A percentile compares a stretch with the other conserved stretches of the same genome.
Evolutionary conservation across 2,329 filamentous ascomycete genomes (phyloP).

Genomic region (Davidsoniella neocaledoniae): DNA sequence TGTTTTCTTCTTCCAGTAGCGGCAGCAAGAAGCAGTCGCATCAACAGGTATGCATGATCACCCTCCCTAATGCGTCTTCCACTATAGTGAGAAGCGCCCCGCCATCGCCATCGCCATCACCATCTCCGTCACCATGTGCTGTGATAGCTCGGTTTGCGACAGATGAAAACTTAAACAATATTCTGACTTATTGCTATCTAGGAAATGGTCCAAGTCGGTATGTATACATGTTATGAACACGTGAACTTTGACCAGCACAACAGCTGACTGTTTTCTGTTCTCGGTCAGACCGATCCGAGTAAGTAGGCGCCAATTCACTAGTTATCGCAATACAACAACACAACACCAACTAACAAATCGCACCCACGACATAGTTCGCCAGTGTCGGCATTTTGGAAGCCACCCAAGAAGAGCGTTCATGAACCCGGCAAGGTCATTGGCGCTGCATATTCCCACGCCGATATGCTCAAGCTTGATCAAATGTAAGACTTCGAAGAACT

Average conservation of each 20-base stretch:
- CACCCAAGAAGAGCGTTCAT: constrained; percentile 36
- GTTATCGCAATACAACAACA: neutral
- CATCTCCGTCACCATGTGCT: no score
- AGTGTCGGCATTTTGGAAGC: constrained; percentile 70
- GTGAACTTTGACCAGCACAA: neutral
- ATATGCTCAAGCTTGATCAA: constrained; percentile 76
- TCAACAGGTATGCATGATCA: constrained; percentile 43
- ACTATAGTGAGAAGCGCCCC: neutral
- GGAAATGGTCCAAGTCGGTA: constrained; percentile 99
- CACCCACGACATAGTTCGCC: constrained; percentile 41
- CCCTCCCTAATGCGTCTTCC: neutral
- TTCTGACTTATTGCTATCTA: constrained; percentile 21
- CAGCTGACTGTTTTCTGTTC: constrained; percentile 12
- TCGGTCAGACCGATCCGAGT: constrained; percentile 43
- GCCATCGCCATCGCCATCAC: neutral
- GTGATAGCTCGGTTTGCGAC: no score
- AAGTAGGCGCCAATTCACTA: constrained; percentile 21
- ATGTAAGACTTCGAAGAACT: constrained; percentile 33
- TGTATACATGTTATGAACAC: constrained; percentile 15
- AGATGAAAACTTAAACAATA: neutral
- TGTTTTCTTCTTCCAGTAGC: constrained; percentile 50
- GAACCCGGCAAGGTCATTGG: constrained; percentile 68
- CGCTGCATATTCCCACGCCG: constrained; percentile 89
- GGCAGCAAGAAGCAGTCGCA: constrained; percentile 50
- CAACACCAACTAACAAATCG: constrained; percentile 17